Conservation (phyloP, 148 eudicot species). For the Nepenthes mirabilis region DNA sequence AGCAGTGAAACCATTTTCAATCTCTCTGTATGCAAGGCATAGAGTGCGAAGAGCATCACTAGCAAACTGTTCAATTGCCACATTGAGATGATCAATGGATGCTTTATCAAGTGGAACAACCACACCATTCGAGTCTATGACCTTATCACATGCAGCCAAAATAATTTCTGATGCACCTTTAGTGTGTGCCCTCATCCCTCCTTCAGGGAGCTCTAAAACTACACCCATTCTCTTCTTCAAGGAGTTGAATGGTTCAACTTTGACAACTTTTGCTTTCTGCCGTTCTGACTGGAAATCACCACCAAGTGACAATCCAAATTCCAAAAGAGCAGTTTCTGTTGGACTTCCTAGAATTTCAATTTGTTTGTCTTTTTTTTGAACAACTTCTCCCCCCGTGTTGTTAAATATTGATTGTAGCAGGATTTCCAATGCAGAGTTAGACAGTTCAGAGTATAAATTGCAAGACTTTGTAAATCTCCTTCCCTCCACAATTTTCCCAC, state of each 20-base stretch:
- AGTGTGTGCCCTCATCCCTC: slow-evolving; percentile 47
- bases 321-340: slow-evolving; percentile 67
- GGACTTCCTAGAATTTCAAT: slow-evolving; percentile 66
- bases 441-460: slow-evolving; percentile 22
- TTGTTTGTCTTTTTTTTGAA: slow-evolving; percentile 30
- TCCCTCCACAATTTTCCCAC: slow-evolving; percentile 37
- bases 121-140: slow-evolving; percentile 35
- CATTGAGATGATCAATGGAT: slow-evolving; percentile 22
- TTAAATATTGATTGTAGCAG: slow-evolving; percentile 57
- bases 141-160: slow-evolving; percentile 57
- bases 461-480: slow-evolving; percentile 14
- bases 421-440: slow-evolving; percentile 31
- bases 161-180: slow-evolving; percentile 84
- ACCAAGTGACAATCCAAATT: slow-evolving; percentile 58
- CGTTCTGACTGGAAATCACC: slow-evolving; percentile 45
- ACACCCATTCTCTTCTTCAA: slow-evolving; percentile 68
- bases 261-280: slow-evolving; percentile 31
- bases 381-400: slow-evolving; percentile 73
- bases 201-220: slow-evolving; percentile 47
- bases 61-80: slow-evolving; percentile 62
- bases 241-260: slow-evolving; percentile 80
- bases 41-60: slow-evolving; percentile 74
- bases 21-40: slow-evolving; percentile 61
- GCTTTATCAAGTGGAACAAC: slow-evolving; percentile 41
- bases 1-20: slow-evolving; percentile 34